Evolutionary conservation across 73 alveolate genomes (phyloP).

Genomic region (Tetrahymena malaccensis): DNA sequence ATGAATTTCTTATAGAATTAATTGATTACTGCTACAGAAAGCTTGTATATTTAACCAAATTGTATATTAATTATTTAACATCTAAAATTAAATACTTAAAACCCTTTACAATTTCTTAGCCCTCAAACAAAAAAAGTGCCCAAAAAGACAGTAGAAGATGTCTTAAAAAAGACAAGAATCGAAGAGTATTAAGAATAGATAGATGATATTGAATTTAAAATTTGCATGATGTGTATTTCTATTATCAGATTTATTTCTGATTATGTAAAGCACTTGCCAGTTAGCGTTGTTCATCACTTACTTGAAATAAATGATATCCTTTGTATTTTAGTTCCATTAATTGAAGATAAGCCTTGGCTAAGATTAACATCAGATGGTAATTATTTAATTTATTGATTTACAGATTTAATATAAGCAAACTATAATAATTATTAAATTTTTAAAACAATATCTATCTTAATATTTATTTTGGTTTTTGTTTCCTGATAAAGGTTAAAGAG

Average conservation of each 20-base stretch:
- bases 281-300: constrained; percentile 96
- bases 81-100: neutral
- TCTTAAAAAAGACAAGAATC: constrained; percentile 67
- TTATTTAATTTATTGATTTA: neutral
- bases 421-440: too few relatives aligned
- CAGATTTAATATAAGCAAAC: too few relatives aligned
- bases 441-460: too few relatives aligned
- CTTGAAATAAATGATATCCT: constrained; percentile 97
- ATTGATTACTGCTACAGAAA: constrained; percentile 96
- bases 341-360: constrained; percentile 97
- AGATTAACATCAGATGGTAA: constrained; percentile 71
- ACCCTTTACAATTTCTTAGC: neutral
- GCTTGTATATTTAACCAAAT: constrained; percentile 49
- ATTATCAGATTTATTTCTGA: constrained; percentile 96
- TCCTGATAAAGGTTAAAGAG: constrained; percentile 30
- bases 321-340: constrained; percentile 92
- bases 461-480: neutral
- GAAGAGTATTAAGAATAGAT: constrained; percentile 79
- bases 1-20: constrained; percentile 92
- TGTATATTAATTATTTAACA: neutral
- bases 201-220: constrained; percentile 65
- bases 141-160: constrained; percentile 50
- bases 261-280: constrained; percentile 85
- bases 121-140: constrained; percentile 43
- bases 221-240: constrained; percentile 64